Evolutionary conservation across 345 rosid genomes (phyloP), one percentile per base, ranked within the genome.

Genomic region (Lepidium didymum): DNA sequence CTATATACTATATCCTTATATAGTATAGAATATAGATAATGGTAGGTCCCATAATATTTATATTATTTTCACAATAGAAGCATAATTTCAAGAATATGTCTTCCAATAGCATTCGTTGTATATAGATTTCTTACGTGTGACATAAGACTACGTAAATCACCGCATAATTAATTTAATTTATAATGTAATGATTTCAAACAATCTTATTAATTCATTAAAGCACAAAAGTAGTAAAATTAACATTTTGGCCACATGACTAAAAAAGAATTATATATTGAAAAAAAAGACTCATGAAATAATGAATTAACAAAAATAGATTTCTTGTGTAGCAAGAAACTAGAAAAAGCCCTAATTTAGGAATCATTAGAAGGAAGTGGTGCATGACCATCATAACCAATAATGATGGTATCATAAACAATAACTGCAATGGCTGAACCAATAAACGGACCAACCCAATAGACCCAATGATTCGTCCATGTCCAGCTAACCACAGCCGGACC

Each of bases 401-500:
- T 86, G 79, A 86, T 47, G 51, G 79, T 23, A 35, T 87, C 82
- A 59, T 92, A 92, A 36, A 86, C 81, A 0, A 80, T 34, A 15
- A 90, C 95, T 3, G 98, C 98, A 19, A 89, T 78, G 16, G 84
- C 91, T 31, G 90, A 76, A 1, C 98, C 98, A 6, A 86, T 5
- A 52, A 90, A 80, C 2, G 96, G 96, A 36, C 98, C 98, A 6
- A 83, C 81, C 96, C 98, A 92, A 83, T 90, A 92, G 61, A 90
- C 88, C 96, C 98, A 87, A 77, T 92, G 96, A 75, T 75, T 80
- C 15, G 80, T 77, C 98, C 98, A 90, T n/a, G 84, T 79, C 98
- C 96, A 86, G 86, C 96, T 87, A 55, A 90, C 96, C 51, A 92
- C 86, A 0, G 98, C 98, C 0, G 98, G 98, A 14, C 98, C 98